These are phyloP conservation scores for Carpinus viminea DNA, from an alignment of 306 rosid genomes.

Conservation along the genomic window DNA sequence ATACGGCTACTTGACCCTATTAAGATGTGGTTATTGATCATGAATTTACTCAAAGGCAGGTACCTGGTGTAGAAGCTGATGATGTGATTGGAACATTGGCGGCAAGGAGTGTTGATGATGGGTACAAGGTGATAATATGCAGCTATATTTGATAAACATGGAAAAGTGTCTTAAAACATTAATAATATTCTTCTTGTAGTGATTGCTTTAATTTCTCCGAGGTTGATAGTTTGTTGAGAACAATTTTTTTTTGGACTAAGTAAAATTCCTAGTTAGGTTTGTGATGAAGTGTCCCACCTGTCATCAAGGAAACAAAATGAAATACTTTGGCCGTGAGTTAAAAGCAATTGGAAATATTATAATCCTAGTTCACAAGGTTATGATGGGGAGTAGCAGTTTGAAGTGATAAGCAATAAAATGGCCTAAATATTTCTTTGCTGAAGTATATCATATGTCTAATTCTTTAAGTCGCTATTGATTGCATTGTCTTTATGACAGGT, in stretches of 20 bases:
- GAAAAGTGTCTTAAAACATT: slow-evolving; percentile 1
- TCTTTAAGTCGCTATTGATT: slow-evolving; percentile 29
- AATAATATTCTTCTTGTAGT: background rate
- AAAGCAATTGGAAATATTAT: too few species aligned
- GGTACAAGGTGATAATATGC: slow-evolving; percentile 74
- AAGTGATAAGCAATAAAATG: background rate
- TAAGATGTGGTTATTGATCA: slow-evolving; percentile 24
- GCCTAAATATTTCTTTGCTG: background rate
- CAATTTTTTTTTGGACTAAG: background rate
- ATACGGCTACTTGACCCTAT: slow-evolving; percentile 19
- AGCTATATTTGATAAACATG: slow-evolving; percentile 21
- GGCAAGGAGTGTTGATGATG: slow-evolving; percentile 70
- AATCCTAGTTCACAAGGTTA: background rate
- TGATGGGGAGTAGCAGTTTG: background rate
- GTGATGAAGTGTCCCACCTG: background rate
- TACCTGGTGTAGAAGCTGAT: slow-evolving; percentile 98
- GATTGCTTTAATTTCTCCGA: background rate
- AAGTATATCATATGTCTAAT: slow-evolving; percentile 16
- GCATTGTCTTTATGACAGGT: slow-evolving; percentile 54
- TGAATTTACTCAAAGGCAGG: slow-evolving; percentile 52
- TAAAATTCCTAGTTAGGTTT: background rate
- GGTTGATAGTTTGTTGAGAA: background rate
- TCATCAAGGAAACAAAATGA: background rate
- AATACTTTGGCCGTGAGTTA: background rate
- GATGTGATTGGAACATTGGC: slow-evolving; percentile 98